A percentile compares a stretch with the other conserved stretches of the same genome.
Evolutionary conservation across 2,329 filamentous ascomycete genomes (phyloP).

Genomic region (Monilinia fructicola): DNA sequence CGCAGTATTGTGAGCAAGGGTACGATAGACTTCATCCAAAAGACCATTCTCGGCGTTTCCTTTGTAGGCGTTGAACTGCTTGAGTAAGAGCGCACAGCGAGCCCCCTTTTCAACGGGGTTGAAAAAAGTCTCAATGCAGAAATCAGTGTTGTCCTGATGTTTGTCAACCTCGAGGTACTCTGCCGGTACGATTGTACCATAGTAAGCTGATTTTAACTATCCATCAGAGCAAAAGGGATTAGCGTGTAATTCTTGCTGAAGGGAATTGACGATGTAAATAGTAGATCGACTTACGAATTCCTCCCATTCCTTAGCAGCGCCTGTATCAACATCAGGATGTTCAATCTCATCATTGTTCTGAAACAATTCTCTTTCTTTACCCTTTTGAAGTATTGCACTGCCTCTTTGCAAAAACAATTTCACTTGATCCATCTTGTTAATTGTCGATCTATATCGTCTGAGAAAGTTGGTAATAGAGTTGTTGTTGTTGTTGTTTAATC

Average conservation of each 20-base stretch:
- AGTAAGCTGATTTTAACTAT: not conserved
- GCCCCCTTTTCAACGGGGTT: not conserved
- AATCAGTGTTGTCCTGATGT: not conserved
- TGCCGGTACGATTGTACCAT: not conserved
- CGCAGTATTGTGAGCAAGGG: not conserved
- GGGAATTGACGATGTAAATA: not conserved
- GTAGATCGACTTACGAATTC: not conserved
- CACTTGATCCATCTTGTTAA: not conserved
- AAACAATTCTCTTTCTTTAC: no score
- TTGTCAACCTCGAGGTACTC: not conserved
- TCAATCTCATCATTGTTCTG: no score
- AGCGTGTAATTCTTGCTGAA: not conserved
- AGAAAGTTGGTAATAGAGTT: not conserved
- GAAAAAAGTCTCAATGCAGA: not conserved
- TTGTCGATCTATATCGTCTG: no score
- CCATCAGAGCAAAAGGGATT: not conserved
- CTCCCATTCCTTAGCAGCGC: not conserved
- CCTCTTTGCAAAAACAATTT: not conserved
- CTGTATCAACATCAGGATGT: not conserved
- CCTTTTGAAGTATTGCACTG: no score
- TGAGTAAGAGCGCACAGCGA: not conserved
- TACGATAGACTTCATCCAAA: not conserved
- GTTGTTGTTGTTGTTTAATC: not conserved
- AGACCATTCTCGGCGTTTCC: not conserved
- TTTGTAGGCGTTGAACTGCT: not conserved